Conservation (phyloP, 306 rosid genomes). For the Ochetophila trinervis region DNA sequence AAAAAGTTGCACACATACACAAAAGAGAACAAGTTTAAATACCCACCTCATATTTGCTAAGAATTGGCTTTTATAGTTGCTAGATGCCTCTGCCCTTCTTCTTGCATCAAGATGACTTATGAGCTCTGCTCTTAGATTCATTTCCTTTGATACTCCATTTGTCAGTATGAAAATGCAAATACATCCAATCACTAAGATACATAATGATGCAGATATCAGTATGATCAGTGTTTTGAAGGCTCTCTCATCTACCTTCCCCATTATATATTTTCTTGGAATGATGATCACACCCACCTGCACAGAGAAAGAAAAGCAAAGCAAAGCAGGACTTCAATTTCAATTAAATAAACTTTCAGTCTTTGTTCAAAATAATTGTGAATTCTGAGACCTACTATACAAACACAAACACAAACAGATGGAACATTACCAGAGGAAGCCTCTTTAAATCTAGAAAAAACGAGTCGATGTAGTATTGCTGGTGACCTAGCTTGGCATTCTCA, state of each 20-base stretch:
- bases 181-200: conserved; percentile 89
- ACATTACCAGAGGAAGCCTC: conserved; percentile 91
- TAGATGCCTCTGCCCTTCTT: conserved; percentile 97
- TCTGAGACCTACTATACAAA: background rate
- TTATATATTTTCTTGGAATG: conserved; percentile 86
- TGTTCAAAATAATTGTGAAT: too few relatives aligned
- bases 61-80: conserved; percentile 95
- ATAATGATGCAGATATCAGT: conserved; percentile 83
- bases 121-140: conserved; percentile 93
- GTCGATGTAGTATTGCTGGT: conserved; percentile 75
- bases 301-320: conserved; percentile 9
- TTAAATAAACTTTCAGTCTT: too few relatives aligned
- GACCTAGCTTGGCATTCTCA: conserved; percentile 77
- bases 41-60: conserved; percentile 96
- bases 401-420: conserved; percentile 14
- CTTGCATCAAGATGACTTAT: conserved; percentile 96
- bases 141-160: conserved; percentile 98
- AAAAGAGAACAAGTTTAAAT: background rate
- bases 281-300: conserved; percentile 96
- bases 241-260: conserved; percentile 97
- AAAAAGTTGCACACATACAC: too few relatives aligned
- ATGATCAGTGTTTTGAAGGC: conserved; percentile 90
- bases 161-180: conserved; percentile 90
- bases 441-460: conserved; percentile 82
- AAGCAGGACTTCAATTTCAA: too few relatives aligned